Evolutionary conservation across 306 rosid species (phyloP), one percentile per base, ranked within the genome.

Genomic region (Lithocarpus polystachyus): DNA sequence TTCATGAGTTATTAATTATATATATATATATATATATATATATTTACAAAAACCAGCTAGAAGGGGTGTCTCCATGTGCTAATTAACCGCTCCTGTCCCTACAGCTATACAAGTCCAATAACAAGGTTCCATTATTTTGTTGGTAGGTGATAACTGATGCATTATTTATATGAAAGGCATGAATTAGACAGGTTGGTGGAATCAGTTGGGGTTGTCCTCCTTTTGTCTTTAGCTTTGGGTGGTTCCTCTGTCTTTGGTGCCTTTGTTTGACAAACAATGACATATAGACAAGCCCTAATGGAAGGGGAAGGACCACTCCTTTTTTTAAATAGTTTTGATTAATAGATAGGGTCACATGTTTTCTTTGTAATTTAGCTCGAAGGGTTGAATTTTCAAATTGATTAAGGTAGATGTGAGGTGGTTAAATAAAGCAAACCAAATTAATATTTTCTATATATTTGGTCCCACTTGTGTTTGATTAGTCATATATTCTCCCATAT

Each of bases 201-300:
- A 86, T 89, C 86, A 81, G 85, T 79, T 84, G 86, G 80, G 85
- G 78, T 77, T 86, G 90, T 72, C 76, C 85, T 84, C 84, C 52
- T 51, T 86, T 90, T 93, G 97, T 93, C 92, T 87, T 82, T 86
- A 81, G 87, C 91, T 85, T 88, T 93, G 96, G 87, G 84, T 82
- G 83, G 87, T 86, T 90, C 88, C 81, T 85, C 77, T 92, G 88
- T 88, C 90, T 87, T 82, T 77, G 80, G 84, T 84, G 82, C 77
- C 79, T 83, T 80, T 84, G 84, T 85, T 88, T 88, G 86, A 88
- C 87, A 88, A 89, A 88, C 85, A 78, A 79, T 59, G 88, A 82
- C 92, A 85, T 68, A 72, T 79, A 78, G 81, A 88, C 90, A 86
- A 74, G 80, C 74, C 71, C 90, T 78, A 56, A 82, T 82, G 82